Evolutionary conservation across 2,329 filamentous ascomycete genomes (phyloP), one percentile per base, ranked within the genome.

Genomic region (Leptographium flavum): DNA sequence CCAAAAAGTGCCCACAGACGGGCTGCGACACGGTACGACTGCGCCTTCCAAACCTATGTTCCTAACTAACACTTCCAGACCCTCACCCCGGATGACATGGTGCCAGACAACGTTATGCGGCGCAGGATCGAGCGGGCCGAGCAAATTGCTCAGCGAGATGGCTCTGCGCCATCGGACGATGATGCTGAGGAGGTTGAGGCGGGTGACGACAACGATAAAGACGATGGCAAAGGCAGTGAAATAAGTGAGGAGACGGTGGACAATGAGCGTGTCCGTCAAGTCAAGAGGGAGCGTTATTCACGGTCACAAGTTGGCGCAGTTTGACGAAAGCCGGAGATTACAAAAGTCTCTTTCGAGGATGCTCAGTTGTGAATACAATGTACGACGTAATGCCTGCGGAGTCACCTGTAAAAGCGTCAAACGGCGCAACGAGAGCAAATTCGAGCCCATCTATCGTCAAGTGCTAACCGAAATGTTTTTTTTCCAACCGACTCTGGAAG

Each of bases 1-100:
- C 45, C 39, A 58, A 58, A 42, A 73, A 71, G 44, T 87, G 83
- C 57, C 82, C 82, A 0, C 70, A 78, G 47, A 63, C 71, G 3
- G 81, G 82, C 1, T 87, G 83, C 57, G 64, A 66, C 41, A 63
- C 73, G 64, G 74, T 77, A 61, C 45, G 19, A 33, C 27, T 28
- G 27, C 13, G 8, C 5, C 27, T 11, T 11, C 8, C 27, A 28
- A 28, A 28, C 5, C 27, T n/a, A 37, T 17, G 28, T 50, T 43
- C 47, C 39, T 35, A 39, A 32, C 10, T 14, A 25, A 25, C 10
- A 21, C 27, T 39, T 13, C 17, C 44, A 78, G 73, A 65, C 62
- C 46, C 63, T 81, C 39, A 61, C 62, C 1, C 58, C 65, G 13
- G 52, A 61, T 0, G 76, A 83, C 51, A 68, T 83, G 46, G 69